Base-by-base conservation (phyloP, 83 land plant species). In the Diphasiastrum complanatum region DNA sequence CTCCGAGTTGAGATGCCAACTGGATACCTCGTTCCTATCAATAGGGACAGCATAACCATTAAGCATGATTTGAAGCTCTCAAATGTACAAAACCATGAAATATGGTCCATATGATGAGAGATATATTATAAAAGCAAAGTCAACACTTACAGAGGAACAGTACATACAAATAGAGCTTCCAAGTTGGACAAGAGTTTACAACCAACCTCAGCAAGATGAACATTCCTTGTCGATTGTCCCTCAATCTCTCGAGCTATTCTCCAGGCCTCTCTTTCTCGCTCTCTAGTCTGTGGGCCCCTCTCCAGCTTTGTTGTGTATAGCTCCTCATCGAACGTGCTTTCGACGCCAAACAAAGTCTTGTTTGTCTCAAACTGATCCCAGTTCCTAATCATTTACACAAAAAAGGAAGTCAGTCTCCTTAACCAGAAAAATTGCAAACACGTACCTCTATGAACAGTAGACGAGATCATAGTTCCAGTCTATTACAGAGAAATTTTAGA, bases 291-390 rank as follows among this genome's bases (percentile, higher is more conserved):
- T 60, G 98, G 96, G n/a, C 98, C 98, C 65, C 65, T 89, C 27
- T 83, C 85, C 55, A 93, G 83, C 60, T 83, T 93, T 30, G 98
- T 93, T 3, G 98, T 93, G 34, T 93, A 93, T 4, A 93, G 69
- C 67, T 93, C 98, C 78, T 93, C 98, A 60, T 89, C 66, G 65
- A 85, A 93, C 22, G 98, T 93, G 67, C 85, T 93, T 65, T 89
- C 83, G 31, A 93, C 96, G 28, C 98, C 98, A 83, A 93, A 93
- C 27, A 93, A 55, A 5, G 75, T 50, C 53, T 79, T 78, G 67
- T 93, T 93, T 24, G 82, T 75, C 61, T 81, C 83, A 79, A 93
- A 93, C 54, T 93, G 98, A 69, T 93, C 92, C 98, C 98, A 93
- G 45, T 74, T 81, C 57, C 92, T 89, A 57, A 28, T 2, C 26